Evolutionary conservation across 208 protist genomes (phyloP).

Genomic region (Angomonas desouzai): DNA sequence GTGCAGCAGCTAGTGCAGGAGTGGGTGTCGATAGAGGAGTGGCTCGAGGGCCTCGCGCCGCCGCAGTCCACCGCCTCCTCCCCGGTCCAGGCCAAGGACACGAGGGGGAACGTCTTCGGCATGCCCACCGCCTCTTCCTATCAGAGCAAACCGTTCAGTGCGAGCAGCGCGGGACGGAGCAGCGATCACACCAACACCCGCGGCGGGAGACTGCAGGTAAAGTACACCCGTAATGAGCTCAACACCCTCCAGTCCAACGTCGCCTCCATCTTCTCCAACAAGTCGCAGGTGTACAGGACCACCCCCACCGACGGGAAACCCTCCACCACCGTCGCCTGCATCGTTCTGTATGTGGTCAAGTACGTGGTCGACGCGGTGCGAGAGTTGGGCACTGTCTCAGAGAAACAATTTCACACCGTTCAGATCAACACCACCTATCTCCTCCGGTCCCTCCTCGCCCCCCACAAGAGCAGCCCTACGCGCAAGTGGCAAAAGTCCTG

Average conservation of each 20-base stretch:
- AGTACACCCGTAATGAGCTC: slow-evolving; percentile 52
- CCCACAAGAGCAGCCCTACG: slow-evolving; percentile 35
- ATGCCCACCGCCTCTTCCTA: slow-evolving; percentile 1
- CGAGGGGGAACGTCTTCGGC: not conserved
- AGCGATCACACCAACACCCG: slow-evolving; percentile 21
- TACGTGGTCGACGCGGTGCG: slow-evolving; percentile 64
- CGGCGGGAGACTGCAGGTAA: slow-evolving; percentile 16
- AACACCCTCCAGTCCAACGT: slow-evolving; percentile 61
- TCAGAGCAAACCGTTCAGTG: slow-evolving; percentile 13
- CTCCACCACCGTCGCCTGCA: slow-evolving; percentile 33
- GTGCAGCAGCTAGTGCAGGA: slow-evolving; percentile 34
- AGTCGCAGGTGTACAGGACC: slow-evolving; percentile 31
- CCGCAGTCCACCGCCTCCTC: slow-evolving; percentile 17
- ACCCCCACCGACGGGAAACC: slow-evolving; percentile 30
- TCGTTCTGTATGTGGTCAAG: slow-evolving; percentile 65
- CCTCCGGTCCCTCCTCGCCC: slow-evolving; percentile 47
- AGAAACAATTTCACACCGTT: slow-evolving; percentile 47
- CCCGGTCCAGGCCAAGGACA: slow-evolving; percentile 9
- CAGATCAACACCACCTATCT: slow-evolving; percentile 73
- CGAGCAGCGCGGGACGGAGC: slow-evolving; percentile 17
- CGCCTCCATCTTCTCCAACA: slow-evolving; percentile 62
- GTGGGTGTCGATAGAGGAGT: slow-evolving; percentile 34
- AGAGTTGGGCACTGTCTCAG: slow-evolving; percentile 24
- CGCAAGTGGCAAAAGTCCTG: slow-evolving; percentile 52
- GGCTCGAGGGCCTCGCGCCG: slow-evolving; percentile 26